Evolutionary conservation across 1,139 yeast species (phyloP).

Genomic region (Taiozyma sp.): DNA sequence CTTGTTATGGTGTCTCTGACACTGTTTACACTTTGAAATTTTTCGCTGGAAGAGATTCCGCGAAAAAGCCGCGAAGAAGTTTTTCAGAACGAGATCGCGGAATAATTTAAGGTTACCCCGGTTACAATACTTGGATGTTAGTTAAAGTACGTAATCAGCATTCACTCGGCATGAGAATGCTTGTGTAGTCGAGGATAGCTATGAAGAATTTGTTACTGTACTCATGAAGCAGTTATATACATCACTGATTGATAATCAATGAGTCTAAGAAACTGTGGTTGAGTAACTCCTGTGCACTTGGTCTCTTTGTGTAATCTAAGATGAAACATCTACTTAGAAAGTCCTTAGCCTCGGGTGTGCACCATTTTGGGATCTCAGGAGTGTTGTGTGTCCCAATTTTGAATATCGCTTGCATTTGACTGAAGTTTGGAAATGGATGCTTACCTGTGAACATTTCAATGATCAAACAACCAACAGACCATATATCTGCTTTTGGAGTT

Average conservation of each 20-base stretch:
- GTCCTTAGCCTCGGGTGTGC: conserved; percentile 61
- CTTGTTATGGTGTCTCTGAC: background rate
- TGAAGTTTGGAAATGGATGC: conserved; percentile 90
- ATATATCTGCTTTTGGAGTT: conserved; percentile 86
- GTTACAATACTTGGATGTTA: background rate
- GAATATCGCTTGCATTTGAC: conserved; percentile 95
- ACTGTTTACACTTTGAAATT: conserved; percentile 1
- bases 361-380: conserved; percentile 78
- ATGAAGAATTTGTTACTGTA: background rate
- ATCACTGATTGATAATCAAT: conserved; percentile 27
- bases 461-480: conserved; percentile 91
- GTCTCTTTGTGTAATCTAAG: conserved; percentile 65
- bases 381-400: conserved; percentile 77
- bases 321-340: conserved; percentile 68
- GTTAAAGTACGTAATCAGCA: too few species aligned
- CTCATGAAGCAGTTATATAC: too few species aligned
- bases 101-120: background rate
- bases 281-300: conserved; percentile 65
- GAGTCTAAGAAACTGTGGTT: conserved; percentile 55
- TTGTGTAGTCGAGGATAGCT: too few species aligned
- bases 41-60: background rate
- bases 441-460: conserved; percentile 94
- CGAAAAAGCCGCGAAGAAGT: background rate
- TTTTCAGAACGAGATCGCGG: background rate
- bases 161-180: too few species aligned